Conservation (phyloP, 441 rosid species). For the Arabidopsis lyrata region DNA sequence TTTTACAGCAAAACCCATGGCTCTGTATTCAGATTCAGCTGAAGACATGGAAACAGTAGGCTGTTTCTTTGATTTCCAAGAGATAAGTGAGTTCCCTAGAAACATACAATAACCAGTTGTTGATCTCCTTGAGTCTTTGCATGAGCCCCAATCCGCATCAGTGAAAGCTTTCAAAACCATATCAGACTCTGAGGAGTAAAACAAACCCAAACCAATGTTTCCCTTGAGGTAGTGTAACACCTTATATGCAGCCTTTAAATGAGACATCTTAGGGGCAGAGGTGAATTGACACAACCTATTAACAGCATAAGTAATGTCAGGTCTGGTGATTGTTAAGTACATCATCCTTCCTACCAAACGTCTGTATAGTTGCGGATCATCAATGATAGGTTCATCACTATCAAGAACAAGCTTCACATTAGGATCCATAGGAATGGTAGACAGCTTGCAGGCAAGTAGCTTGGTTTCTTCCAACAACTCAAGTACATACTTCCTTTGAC, state of each 20-base stretch:
- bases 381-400: neutral
- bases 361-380: neutral
- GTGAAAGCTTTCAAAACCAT: no score
- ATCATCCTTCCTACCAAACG: neutral
- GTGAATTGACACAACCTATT: neutral
- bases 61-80: no score
- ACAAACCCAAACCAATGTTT: neutral
- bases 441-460: rapidly evolving
- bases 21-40: no score
- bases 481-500: neutral
- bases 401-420: rapidly evolving
- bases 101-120: no score
- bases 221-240: neutral
- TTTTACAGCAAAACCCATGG: no score
- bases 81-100: no score
- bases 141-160: no score
- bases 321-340: neutral
- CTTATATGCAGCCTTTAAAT: neutral
- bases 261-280: neutral
- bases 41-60: no score
- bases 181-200: neutral
- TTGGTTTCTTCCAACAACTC: neutral
- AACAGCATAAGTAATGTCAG: rapidly evolving
- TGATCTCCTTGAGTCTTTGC: no score
- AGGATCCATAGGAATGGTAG: neutral